Evolutionary conservation across 2,329 filamentous ascomycete genomes (phyloP).

Genomic region (Paraphoma chrysanthemicola): DNA sequence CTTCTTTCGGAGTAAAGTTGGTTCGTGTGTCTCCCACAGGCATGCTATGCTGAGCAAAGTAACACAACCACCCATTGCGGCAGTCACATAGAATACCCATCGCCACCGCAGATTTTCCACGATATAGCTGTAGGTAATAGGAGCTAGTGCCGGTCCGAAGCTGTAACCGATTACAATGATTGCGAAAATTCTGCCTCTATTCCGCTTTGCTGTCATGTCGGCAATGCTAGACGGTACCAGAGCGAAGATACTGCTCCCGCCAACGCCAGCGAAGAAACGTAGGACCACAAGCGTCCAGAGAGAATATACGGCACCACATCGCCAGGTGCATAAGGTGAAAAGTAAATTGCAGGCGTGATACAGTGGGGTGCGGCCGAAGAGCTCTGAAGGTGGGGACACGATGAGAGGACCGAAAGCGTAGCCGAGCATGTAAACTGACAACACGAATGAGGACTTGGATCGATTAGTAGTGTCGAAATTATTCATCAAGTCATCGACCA

Average conservation of each 20-base stretch:
- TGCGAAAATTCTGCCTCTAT: constrained; percentile 31
- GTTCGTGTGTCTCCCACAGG: constrained; percentile 27
- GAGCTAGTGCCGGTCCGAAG: constrained; percentile 26
- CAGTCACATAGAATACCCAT: constrained; percentile 16
- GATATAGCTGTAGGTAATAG: constrained; percentile 24
- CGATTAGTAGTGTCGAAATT: neutral
- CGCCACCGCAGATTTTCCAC: constrained; percentile 22
- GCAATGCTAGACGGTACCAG: constrained; percentile 28
- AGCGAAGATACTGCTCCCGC: constrained; percentile 20
- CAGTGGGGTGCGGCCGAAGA: constrained; percentile 50
- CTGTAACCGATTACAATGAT: constrained; percentile 19
- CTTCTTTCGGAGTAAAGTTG: constrained; percentile 46
- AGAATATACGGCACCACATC: constrained; percentile 53
- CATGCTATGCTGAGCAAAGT: constrained; percentile 49
- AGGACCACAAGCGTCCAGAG: constrained; percentile 53
- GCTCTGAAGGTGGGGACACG: constrained; percentile 33
- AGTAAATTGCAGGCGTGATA: constrained; percentile 62
- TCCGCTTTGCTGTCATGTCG: constrained; percentile 28
- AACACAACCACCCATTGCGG: constrained; percentile 3
- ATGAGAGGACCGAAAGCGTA: constrained; percentile 37
- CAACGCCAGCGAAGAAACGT: constrained; percentile 54
- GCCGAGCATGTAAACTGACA: constrained; percentile 29
- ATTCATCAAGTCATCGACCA: constrained; percentile 7
- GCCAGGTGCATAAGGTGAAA: constrained; percentile 67
- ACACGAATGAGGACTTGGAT: neutral